Percentiles rank a stretch among this genome's conserved stretches.
phyloP scores from a whole-genome alignment of 768 basidiomycete species.

The Auriscalpium microsporum region DNA sequence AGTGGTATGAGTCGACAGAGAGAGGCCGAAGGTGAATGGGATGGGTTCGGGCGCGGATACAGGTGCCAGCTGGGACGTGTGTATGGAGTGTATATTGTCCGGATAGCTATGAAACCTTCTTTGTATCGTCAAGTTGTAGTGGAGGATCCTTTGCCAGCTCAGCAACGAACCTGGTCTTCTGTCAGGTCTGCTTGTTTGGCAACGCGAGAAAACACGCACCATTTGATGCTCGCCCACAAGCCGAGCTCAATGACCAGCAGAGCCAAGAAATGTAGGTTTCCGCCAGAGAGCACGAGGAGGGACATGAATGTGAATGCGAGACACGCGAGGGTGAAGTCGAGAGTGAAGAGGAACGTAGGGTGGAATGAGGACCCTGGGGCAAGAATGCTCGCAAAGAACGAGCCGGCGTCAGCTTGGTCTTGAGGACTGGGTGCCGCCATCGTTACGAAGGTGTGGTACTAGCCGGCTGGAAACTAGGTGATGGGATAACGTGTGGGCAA shows the following conservation, averaged over 20 bases:
- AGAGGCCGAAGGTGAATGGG: slow-evolving; percentile 35
- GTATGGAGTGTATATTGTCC: background rate
- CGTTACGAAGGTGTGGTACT: too few species aligned
- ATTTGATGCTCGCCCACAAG: slow-evolving; percentile 76
- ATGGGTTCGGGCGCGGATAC: background rate
- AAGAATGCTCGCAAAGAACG: slow-evolving; percentile 50
- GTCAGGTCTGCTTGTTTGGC: background rate
- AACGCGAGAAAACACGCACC: slow-evolving; percentile 35
- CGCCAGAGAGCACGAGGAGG: slow-evolving; percentile 51
- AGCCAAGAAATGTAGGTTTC: slow-evolving; percentile 59
- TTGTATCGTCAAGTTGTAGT: slow-evolving; percentile 1
- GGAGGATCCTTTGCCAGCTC: slow-evolving; percentile 32
- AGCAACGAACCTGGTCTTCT: slow-evolving; percentile 47
- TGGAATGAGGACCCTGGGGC: slow-evolving; percentile 71
- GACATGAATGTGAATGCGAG: slow-evolving; percentile 53
- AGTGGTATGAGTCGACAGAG: slow-evolving; percentile 77
- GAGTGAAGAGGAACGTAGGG: slow-evolving; percentile 53
- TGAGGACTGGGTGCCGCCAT: too few species aligned
- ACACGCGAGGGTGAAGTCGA: slow-evolving; percentile 51
- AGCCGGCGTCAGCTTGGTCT: background rate
- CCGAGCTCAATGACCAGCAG: slow-evolving; percentile 58
- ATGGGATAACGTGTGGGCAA: too few species aligned
- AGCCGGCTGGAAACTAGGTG: too few species aligned
- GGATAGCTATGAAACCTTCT: slow-evolving; percentile 2
- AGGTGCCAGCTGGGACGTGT: background rate